phyloP scores from a whole-genome alignment of 768 basidiomycete genomes.

The Sutorius australiensis region DNA sequence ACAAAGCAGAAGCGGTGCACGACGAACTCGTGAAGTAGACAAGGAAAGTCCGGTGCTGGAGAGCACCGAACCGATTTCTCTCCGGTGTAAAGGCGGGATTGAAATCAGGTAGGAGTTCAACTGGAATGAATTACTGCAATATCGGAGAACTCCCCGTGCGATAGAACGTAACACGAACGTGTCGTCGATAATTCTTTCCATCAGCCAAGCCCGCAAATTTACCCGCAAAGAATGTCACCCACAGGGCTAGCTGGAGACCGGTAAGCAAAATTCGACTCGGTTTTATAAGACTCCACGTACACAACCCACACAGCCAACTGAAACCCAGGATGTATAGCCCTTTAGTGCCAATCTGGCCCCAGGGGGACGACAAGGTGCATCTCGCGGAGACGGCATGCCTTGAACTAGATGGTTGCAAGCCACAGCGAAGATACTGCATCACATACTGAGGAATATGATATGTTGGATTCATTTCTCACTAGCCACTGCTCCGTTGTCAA shows the following conservation, averaged over 20 bases:
- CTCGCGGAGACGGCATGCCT: not conserved
- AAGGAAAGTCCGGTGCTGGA: constrained; percentile 75
- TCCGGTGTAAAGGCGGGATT: constrained; percentile 34
- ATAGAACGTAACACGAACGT: constrained; percentile 46
- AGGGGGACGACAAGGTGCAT: not conserved
- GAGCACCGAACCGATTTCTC: constrained; percentile 64
- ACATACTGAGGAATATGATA: no score
- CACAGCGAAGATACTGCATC: no score
- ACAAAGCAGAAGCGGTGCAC: constrained; percentile 47
- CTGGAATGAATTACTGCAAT: constrained; percentile 16
- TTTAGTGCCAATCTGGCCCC: constrained; percentile 2
- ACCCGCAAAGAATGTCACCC: constrained; percentile 70
- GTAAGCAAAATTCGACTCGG: not conserved
- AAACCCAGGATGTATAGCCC: constrained; percentile 54
- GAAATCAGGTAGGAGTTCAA: not conserved
- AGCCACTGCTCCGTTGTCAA: not conserved
- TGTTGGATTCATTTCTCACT: constrained; percentile 1
- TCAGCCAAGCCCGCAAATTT: not conserved
- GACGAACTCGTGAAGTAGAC: constrained; percentile 68
- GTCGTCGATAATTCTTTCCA: not conserved
- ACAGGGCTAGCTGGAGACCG: constrained; percentile 35
- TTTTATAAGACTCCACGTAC: constrained; percentile 39
- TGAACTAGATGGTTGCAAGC: not conserved
- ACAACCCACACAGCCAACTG: constrained; percentile 67
- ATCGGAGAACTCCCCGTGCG: constrained; percentile 53